phyloP scores from a whole-genome alignment of 2,329 filamentous ascomycete species.

The Cytospora leucostoma region DNA sequence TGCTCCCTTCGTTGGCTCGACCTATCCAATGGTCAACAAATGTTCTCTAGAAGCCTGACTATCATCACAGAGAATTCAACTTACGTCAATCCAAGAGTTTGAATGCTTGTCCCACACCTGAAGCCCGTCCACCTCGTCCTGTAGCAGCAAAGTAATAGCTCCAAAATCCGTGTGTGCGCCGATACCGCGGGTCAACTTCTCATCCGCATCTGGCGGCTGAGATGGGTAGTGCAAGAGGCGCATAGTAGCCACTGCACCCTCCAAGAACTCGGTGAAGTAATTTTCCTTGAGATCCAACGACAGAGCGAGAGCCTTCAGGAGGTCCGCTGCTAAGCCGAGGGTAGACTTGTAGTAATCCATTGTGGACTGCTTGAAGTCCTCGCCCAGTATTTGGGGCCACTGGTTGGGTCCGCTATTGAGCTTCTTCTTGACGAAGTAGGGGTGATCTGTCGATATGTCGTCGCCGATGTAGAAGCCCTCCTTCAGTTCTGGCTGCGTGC shows the following conservation, averaged over 20 bases:
- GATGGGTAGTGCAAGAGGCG: conserved; percentile 50
- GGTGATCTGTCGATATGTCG: conserved; percentile 44
- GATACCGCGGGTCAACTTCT: conserved; percentile 38
- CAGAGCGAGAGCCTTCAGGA: conserved; percentile 43
- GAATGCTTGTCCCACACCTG: conserved; percentile 50
- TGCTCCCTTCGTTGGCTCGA: conserved; percentile 46
- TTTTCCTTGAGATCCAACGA: conserved; percentile 41
- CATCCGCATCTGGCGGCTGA: conserved; percentile 38
- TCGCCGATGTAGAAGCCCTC: conserved; percentile 44
- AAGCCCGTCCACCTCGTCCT: conserved; percentile 51
- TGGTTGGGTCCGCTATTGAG: conserved; percentile 45
- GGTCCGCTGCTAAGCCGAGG: conserved; percentile 40
- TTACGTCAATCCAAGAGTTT: conserved; percentile 45
- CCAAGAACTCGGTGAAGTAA: conserved; percentile 45
- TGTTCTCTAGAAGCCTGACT: neutral
- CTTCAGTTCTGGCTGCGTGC: conserved; percentile 47
- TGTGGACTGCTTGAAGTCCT: conserved; percentile 39
- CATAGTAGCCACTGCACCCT: conserved; percentile 45
- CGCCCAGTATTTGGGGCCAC: conserved; percentile 43
- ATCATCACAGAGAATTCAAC: neutral
- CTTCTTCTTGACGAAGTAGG: conserved; percentile 42
- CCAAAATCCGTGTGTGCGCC: conserved; percentile 58
- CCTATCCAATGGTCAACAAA: conserved; percentile 33
- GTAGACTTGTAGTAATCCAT: conserved; percentile 43
- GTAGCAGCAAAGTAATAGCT: conserved; percentile 55